phyloP scores from a whole-genome alignment of 768 basidiomycete genomes.

The Suillus tomentosus region DNA sequence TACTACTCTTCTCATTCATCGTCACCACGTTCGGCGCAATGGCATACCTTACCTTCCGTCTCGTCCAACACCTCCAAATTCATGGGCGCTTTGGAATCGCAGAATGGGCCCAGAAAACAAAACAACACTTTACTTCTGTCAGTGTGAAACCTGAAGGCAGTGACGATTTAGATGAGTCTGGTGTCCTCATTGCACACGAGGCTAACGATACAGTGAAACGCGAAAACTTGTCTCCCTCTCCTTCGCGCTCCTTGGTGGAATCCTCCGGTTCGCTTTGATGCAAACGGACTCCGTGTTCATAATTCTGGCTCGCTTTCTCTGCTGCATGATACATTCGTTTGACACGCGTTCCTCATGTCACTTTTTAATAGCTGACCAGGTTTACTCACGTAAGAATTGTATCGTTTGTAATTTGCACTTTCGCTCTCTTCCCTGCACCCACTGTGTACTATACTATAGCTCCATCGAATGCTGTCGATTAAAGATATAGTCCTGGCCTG shows the following conservation, averaged over 20 bases:
- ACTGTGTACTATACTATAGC: background rate
- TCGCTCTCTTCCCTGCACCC: background rate
- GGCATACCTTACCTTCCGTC: constrained; percentile 36
- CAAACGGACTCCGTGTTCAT: background rate
- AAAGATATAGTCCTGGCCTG: background rate
- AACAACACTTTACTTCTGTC: constrained; percentile 21
- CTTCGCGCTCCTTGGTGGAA: background rate
- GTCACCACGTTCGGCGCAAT: constrained; percentile 32
- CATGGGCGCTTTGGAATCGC: constrained; percentile 34
- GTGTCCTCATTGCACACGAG: constrained; percentile 25
- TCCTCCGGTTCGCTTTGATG: background rate
- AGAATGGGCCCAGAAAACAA: constrained; percentile 35
- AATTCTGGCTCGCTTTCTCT: background rate
- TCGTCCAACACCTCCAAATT: constrained; percentile 36
- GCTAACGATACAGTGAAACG: constrained; percentile 22
- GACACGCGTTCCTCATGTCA: background rate
- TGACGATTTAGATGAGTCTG: constrained; percentile 29
- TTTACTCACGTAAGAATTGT: constrained; percentile 2
- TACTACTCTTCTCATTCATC: constrained; percentile 36
- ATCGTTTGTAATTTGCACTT: background rate
- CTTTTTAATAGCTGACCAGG: background rate
- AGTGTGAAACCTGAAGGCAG: constrained; percentile 19
- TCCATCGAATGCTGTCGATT: background rate
- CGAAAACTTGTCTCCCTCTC: constrained; percentile 17
- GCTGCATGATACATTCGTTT: background rate